Evolutionary conservation across 495 filamentous ascomycete species (phyloP), one percentile per base, ranked within the genome.

Genomic region (Aspergillus sclerotiicarbonarius): DNA sequence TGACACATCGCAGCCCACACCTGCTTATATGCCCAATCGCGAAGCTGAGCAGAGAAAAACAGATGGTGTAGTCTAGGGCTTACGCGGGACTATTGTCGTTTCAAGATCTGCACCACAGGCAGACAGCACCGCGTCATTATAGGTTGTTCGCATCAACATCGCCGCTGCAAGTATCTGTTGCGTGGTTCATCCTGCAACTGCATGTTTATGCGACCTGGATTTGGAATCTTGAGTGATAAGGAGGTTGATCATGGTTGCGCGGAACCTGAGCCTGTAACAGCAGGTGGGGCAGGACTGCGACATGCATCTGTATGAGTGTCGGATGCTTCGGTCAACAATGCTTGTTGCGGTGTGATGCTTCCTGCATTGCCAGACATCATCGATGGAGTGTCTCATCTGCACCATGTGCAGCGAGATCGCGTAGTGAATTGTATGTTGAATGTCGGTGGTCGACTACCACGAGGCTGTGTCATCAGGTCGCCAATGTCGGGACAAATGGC

Each of bases 331-430:
- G 37, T 41, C 37, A 41, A 13, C 13, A 41, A 41, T 41, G 37
- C 37, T 41, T 41, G 39, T 35, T 39, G 59, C 54, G 53, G 58
- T 56, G 52, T 60, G 58, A 60, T 56, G 29, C 20, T 33, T 33
- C 30, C 25, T 51, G 35, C 51, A 51, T 60, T 35, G 9, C 19
- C 37, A 15, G 37, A 41, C 37, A n/a, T 41, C 13, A 15, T 41
- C 37, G 10, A 41, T 15, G 37, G 13, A 6, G 9, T 41, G 13
- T 41, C 37, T 13, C 37, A 35, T 35, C 8, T 35, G 33, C 33
- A 9, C 3, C 33, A 13, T 35, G 13, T 35, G 3, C 33, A 35
- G 33, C 33, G 3, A 35, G 25, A 25, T 45, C 15, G 19, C 15
- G 19, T 45, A 7, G 19, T 19, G 7, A 16, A 8, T 19, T 45